A percentile compares a stretch with the other conserved stretches of the same genome.
phyloP scores from a whole-genome alignment of 1,284 basidiomycete genomes.

The Chalciporus piperatoides region DNA sequence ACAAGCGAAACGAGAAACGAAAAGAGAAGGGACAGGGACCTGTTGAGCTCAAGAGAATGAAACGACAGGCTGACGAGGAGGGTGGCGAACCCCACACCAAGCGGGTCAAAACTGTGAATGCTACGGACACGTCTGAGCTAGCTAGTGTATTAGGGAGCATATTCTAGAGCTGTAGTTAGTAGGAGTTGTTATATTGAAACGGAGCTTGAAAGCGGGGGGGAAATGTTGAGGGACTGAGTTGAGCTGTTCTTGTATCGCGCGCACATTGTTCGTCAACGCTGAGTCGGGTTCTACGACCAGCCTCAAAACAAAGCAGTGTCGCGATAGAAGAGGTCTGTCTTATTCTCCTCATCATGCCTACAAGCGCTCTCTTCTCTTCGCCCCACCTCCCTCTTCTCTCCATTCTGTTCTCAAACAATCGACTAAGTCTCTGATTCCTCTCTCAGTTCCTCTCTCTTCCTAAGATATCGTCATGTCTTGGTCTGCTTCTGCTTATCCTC shows the following conservation, averaged over 20 bases:
- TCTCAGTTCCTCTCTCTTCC: conserved; percentile 57
- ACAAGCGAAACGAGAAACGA: conserved; percentile 80
- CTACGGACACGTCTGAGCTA: conserved; percentile 33
- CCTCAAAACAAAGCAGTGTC: conserved; percentile 54
- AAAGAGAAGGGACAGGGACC: conserved; percentile 49
- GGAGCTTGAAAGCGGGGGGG: conserved; percentile 42
- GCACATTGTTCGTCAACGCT: conserved; percentile 54
- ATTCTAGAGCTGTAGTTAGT: conserved; percentile 37
- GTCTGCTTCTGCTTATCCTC: conserved; percentile 65
- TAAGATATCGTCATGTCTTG: conserved; percentile 59
- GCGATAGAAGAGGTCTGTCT: conserved; percentile 83
- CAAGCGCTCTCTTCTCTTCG: conserved; percentile 56
- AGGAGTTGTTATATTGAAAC: conserved; percentile 42
- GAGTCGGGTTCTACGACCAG: conserved; percentile 53
- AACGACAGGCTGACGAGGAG: conserved; percentile 29
- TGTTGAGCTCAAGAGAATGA: conserved; percentile 19
- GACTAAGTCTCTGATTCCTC: conserved; percentile 60
- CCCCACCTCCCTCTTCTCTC: conserved; percentile 49
- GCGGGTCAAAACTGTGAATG: conserved; percentile 17
- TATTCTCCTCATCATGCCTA: conserved; percentile 69
- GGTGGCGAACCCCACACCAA: conserved; percentile 16
- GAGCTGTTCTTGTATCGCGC: conserved; percentile 56
- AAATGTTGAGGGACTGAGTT: conserved; percentile 21
- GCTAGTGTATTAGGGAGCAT: conserved; percentile 52
- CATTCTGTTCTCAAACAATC: conserved; percentile 70